These are phyloP conservation scores for Malassezia obtusa DNA, from an alignment of 1,284 basidiomycete species.

Conservation along the genomic window DNA sequence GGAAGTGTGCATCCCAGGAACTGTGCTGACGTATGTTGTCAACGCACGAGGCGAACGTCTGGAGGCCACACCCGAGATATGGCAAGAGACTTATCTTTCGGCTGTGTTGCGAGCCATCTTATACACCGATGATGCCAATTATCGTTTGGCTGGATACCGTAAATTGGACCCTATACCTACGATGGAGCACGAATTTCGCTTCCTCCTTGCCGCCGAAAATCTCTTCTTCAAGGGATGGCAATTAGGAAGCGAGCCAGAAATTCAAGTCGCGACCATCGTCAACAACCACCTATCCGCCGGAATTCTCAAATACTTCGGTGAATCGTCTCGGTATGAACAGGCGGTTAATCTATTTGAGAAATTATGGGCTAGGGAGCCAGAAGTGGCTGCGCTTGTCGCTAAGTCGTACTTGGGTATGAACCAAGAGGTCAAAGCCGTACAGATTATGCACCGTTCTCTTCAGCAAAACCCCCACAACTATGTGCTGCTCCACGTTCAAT, in stretches of 20 bases:
- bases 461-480: constrained; percentile 80
- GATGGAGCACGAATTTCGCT: constrained; percentile 76
- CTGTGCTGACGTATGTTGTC: constrained; percentile 86
- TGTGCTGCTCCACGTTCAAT: constrained; percentile 83
- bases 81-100: constrained; percentile 95
- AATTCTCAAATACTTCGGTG: constrained; percentile 92
- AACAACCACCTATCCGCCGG: constrained; percentile 92
- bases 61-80: constrained; percentile 80
- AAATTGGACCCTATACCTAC: constrained; percentile 89
- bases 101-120: constrained; percentile 80
- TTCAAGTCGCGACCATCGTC: constrained; percentile 94
- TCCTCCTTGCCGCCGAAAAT: constrained; percentile 79
- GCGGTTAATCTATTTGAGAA: constrained; percentile 94
- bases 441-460: constrained; percentile 78
- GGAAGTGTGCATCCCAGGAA: constrained; percentile 95
- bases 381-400: constrained; percentile 78
- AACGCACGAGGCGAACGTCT: constrained; percentile 89
- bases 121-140: constrained; percentile 88
- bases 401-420: constrained; percentile 90
- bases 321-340: constrained; percentile 71
- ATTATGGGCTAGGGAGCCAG: constrained; percentile 71
- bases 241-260: constrained; percentile 93
- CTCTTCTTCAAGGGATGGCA: constrained; percentile 95
- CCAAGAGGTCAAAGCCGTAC: constrained; percentile 94
- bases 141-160: constrained; percentile 82